Evolutionary conservation across 2,329 filamentous ascomycete genomes (phyloP), one percentile per base, ranked within the genome.

Genomic region (Curvularia eragrostidis): DNA sequence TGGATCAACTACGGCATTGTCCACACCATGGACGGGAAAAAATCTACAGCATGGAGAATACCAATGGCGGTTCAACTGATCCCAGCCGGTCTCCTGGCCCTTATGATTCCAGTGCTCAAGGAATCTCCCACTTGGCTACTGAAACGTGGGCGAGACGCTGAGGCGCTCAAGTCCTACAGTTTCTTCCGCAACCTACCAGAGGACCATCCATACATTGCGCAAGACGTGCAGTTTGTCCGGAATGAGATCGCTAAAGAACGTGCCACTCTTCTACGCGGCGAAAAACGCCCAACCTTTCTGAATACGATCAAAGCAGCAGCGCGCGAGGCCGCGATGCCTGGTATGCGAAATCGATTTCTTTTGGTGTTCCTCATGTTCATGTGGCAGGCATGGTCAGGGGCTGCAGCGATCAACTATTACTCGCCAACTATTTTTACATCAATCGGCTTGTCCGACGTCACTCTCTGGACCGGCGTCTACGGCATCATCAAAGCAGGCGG

Each of bases 11-110:
- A 79, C 47, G 73, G 70, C 5, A 74, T 78, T 24, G 73, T 75
- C 2, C 67, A 74, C 50, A 75, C 73, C 64, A 82, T 78, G 76
- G 64, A 70, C 34, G 78, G 56, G 79, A 82, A 38, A 1, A 71
- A 80, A 1, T 80, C 77, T n/a, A 76, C 73, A 1, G 86, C 87
- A 67, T 90, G 87, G 87, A 76, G 87, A 19, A 84, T 89, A 44
- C 87, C 88, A 1, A 86, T 85, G 43, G 81, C 76, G 2, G 62
- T 81, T n/a, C 79, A 81, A 55, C 68, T 80, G 1, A 68, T 80
- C 2, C 78, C 78, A 0, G 78, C 74, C n/a, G 67, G 73, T 1
- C 60, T 77, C 13, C 68, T 78, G 6, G 65, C 70, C 4, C 28
- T 72, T 3, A 72, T 75, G 55, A 73, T 75, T 18, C 65, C 69